Evolutionary conservation across 2,329 filamentous ascomycete genomes (phyloP), one percentile per base, ranked within the genome.

Genomic region (Colletotrichum karsti): DNA sequence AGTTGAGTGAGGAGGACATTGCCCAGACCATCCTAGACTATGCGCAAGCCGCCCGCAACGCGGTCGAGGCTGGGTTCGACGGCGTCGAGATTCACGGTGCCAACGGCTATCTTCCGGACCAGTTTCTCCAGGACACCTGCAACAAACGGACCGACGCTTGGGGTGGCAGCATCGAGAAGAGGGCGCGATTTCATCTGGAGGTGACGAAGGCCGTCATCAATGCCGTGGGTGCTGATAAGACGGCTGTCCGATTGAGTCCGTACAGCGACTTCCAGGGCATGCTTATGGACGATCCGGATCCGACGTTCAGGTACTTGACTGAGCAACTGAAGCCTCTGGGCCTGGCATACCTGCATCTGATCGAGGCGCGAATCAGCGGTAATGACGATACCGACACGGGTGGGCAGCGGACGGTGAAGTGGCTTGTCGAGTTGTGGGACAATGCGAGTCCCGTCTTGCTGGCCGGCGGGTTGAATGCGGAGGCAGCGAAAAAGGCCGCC

Each of bases 1-100:
- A 84, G 24, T 87, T 95, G 85, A 91, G 86, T 0, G 83, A 88
- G 56, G 80, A 86, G 1, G 91, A 93, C 18, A 95, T 95, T 62
- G 81, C 87, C 72, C 76, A 84, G 3, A 84, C 90, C 69, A 92
- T 93, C 77, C 76, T 75, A 0, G 88, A 89, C 0, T 94, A 86
- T 76, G 86, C 84, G 2, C 83, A 82, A 0, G 85, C 87, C 1
- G 83, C 85, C 1, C 83, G 84, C 67, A 83, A 88, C 28, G 86
- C 92, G 0, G 75, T 93, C 4, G 77, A 88, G 13, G 84, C 85
- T 18, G 92, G 93, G 0, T 91, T 91, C 46, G 92, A 95, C 74
- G 90, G 89, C 8, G 88, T 94, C 62, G 91, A 93, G 72, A 77
- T 82, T 18, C 81, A 85, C 71, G 83, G 77, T 4, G 86, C 87